Percentiles rank a stretch among this genome's conserved stretches.
Conservation (phyloP, 768 basidiomycete genomes). For the Naematelia encephala region DNA sequence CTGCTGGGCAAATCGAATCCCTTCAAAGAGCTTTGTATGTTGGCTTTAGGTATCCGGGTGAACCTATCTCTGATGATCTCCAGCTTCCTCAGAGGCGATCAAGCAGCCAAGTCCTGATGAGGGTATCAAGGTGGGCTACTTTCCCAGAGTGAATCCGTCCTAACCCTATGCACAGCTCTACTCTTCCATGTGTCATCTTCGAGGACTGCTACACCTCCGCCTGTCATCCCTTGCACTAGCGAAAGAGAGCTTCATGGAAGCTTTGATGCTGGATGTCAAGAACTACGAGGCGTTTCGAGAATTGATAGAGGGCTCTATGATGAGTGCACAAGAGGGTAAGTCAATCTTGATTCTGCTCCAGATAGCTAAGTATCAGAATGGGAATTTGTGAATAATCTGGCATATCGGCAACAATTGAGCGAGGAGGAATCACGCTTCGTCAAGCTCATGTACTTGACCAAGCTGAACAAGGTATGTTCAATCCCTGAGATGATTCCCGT, state of each 20-base stretch:
- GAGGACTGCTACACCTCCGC: constrained; percentile 90
- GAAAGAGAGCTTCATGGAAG: constrained; percentile 93
- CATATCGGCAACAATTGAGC: constrained; percentile 71
- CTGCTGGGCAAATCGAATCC: constrained; percentile 92
- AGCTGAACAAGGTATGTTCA: constrained; percentile 67
- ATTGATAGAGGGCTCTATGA: constrained; percentile 87
- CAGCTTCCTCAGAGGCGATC: neutral
- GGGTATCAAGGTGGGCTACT: constrained; percentile 75
- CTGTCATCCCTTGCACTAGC: constrained; percentile 85
- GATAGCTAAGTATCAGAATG: constrained; percentile 64
- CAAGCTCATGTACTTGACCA: constrained; percentile 83
- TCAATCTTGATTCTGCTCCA: neutral
- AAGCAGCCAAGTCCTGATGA: constrained; percentile 67
- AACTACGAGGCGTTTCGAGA: constrained; percentile 95
- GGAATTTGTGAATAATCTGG: constrained; percentile 84
- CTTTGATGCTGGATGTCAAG: constrained; percentile 87
- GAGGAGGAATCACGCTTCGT: constrained; percentile 88
- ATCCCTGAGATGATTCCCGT: neutral
- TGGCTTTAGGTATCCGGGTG: neutral
- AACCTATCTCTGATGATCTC: neutral
- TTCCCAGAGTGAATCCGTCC: neutral
- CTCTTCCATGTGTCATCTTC: constrained; percentile 92
- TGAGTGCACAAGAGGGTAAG: constrained; percentile 88
- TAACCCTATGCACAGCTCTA: constrained; percentile 63
- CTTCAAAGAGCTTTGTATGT: constrained; percentile 66